phyloP scores from a whole-genome alignment of 1,284 basidiomycete genomes.

The Ceratobasidium theobromae region DNA sequence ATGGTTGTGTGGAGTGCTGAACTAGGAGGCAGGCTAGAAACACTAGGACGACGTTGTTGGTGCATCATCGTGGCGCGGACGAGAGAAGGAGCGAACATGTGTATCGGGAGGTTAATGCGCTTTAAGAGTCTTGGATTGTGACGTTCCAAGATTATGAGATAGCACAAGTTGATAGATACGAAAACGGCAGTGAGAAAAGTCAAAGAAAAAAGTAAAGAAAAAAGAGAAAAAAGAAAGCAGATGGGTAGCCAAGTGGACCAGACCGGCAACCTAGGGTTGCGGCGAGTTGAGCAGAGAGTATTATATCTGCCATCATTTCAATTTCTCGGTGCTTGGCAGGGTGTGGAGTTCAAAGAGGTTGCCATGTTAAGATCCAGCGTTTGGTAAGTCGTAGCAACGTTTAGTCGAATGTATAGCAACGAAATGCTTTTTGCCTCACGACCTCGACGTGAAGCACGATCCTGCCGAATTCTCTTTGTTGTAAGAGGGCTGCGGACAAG shows the following conservation, averaged over 20 bases:
- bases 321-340: conserved; percentile 16
- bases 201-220: background rate
- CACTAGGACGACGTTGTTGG: conserved; percentile 25
- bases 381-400: background rate
- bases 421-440: background rate
- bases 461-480: conserved; percentile 25
- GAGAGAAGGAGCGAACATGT: conserved; percentile 25
- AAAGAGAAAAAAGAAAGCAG: conserved; percentile 13
- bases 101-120: background rate
- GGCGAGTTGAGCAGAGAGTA: background rate
- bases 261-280: conserved; percentile 17
- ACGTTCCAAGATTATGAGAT: background rate
- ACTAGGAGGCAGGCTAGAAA: conserved; percentile 9
- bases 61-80: conserved; percentile 24
- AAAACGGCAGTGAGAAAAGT: background rate
- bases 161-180: background rate
- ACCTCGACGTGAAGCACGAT: background rate
- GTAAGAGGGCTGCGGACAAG: conserved; percentile 8
- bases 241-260: conserved; percentile 32
- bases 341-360: background rate
- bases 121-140: background rate
- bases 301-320: background rate
- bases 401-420: background rate
- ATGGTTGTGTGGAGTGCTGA: conserved; percentile 15
- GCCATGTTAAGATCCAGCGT: conserved; percentile 2